Evolutionary conservation across 1,139 yeast genomes (phyloP), one percentile per base, ranked within the genome.

Genomic region (Scheffersomyces illinoinensis): DNA sequence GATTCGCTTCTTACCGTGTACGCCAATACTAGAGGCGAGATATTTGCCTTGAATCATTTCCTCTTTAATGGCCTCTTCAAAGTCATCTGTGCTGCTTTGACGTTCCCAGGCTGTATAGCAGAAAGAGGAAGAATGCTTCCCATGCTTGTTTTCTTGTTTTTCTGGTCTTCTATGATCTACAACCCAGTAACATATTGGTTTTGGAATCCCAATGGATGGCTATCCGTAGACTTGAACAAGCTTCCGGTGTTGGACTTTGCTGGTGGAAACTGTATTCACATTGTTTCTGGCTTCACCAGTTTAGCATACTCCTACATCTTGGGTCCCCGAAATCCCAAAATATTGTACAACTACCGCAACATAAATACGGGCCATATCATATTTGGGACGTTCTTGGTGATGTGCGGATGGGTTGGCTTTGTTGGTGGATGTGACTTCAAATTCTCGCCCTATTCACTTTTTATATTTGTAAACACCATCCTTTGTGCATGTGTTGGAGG

Each of bases 101-200:
- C 88, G 8, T 81, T 86, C 59, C 89, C 89, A 0, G 84, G 82
- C 0, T 84, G 88, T 60, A 74, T 84, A 5, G 85, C 86, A 2
- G 90, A 86, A 64, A 74, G 90, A 57, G 90, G 89, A 1, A 66
- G 89, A 54, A 63, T 85, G 1, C 58, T 81, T 17, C 89, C 90
- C 1, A 81, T 85, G 76, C 61, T 84, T 7, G 72, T 85, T 12
- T 86, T 86, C 64, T 57, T 83, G n/a, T 75, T 84, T 54, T 65
- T 77, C 21, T 86, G 90, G 90, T 78, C 86, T 12, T 73, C 80
- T 4, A 69, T 85, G 14, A 84, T 86, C n/a, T 86, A 86, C 67
- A 85, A 85, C 65, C 90, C 90, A 0, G 82, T 86, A 0, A 85
- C 87, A 2, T 85, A 85, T 68, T 86, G 90, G 90, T 81, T 85